Conservation (phyloP, 2,329 filamentous ascomycete species). For the Arthrinium puccinioides region DNA sequence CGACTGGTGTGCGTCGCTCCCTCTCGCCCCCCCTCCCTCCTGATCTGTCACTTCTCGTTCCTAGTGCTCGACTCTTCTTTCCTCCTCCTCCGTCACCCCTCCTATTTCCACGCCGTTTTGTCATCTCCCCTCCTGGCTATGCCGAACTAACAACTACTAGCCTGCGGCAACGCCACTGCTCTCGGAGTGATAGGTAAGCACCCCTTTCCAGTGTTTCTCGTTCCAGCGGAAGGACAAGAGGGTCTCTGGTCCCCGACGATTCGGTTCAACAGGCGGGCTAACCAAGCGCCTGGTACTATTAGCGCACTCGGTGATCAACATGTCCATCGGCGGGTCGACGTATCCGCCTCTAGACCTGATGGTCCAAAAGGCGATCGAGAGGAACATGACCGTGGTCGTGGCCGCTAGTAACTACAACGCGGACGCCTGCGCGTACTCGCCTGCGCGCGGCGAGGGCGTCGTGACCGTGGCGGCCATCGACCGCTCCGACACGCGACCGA, state of each 20-base stretch:
- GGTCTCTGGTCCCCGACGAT: too few relatives aligned
- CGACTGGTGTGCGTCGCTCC: constrained; percentile 16
- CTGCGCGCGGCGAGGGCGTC: constrained; percentile 14
- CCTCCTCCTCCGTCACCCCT: neutral
- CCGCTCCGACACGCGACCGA: constrained; percentile 12
- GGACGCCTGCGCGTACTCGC: constrained; percentile 15
- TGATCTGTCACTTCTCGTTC: too few relatives aligned
- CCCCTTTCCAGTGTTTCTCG: too few relatives aligned
- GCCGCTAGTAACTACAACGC: constrained; percentile 18
- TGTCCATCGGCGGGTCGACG: constrained; percentile 15
- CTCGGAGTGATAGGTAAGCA: constrained; percentile 9
- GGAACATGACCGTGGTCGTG: constrained; percentile 18
- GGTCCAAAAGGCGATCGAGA: constrained; percentile 10
- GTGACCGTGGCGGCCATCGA: constrained; percentile 18
- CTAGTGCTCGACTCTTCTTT: too few relatives aligned
- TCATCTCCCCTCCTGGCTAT: too few relatives aligned
- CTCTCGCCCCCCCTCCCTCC: neutral
- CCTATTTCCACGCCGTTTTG: constrained; percentile 5
- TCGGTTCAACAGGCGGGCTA: too few relatives aligned
- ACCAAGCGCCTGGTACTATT: too few relatives aligned
- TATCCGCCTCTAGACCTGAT: constrained; percentile 13
- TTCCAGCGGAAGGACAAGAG: too few relatives aligned
- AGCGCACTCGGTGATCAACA: constrained; percentile 19
- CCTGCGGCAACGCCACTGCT: constrained; percentile 16
- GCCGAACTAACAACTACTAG: constrained; percentile 7